phyloP scores from a whole-genome alignment of 768 basidiomycete species.

The Mrakia hoshinonis region DNA sequence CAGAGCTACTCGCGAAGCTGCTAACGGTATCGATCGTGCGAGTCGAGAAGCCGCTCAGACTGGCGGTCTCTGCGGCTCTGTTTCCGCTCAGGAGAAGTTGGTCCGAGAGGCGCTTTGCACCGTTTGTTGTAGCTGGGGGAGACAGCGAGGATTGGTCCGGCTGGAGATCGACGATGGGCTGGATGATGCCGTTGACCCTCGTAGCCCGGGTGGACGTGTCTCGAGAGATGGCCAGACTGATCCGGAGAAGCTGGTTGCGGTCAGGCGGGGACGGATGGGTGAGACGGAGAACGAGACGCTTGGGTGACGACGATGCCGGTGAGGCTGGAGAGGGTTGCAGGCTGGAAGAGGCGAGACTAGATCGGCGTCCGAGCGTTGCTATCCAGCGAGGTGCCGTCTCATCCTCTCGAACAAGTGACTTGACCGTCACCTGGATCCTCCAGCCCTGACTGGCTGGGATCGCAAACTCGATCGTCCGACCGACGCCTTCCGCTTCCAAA shows the following conservation, averaged over 20 bases:
- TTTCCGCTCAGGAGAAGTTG: not conserved
- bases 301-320: not conserved
- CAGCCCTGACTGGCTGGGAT: conserved; percentile 69
- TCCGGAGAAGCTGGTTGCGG: conserved; percentile 67
- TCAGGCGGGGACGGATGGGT: conserved; percentile 63
- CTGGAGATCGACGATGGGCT: conserved; percentile 58
- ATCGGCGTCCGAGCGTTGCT: conserved; percentile 35
- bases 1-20: conserved; percentile 20
- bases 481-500: not conserved
- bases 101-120: conserved; percentile 14
- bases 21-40: conserved; percentile 32
- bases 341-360: conserved; percentile 51
- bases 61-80: conserved; percentile 32
- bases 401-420: conserved; percentile 32
- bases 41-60: conserved; percentile 37
- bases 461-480: conserved; percentile 67
- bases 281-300: conserved; percentile 52
- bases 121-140: conserved; percentile 46
- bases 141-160: conserved; percentile 50
- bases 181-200: conserved; percentile 76
- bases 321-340: not conserved
- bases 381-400: conserved; percentile 35
- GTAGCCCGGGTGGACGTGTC: conserved; percentile 58
- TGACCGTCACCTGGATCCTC: conserved; percentile 66
- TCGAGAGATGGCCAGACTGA: conserved; percentile 67